Conservation (phyloP, 2,329 filamentous ascomycete species). For the Scleromitrula shiraiana region DNA sequence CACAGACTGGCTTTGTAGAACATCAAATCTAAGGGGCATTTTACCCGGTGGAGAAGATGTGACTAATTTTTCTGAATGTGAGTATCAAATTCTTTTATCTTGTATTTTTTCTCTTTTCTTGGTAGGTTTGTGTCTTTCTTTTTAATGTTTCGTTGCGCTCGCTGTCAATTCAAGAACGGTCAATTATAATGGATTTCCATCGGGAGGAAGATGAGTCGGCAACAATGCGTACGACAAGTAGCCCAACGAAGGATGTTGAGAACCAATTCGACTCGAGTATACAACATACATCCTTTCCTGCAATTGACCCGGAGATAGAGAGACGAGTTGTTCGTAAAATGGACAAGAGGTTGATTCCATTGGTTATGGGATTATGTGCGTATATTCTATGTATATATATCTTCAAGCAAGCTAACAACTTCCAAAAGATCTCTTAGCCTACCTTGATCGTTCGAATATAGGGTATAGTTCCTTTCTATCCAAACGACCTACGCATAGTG, state of each 20-base stretch:
- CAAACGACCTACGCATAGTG: no score
- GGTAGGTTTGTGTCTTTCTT: not conserved
- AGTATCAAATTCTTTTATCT: no score
- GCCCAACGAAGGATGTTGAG: not conserved
- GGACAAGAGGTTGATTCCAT: slow-evolving; percentile 47
- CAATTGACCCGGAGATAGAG: slow-evolving; percentile 31
- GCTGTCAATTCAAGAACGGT: not conserved
- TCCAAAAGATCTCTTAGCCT: slow-evolving; percentile 40
- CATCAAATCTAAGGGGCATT: no score
- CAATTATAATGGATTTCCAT: not conserved
- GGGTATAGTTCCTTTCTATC: no score
- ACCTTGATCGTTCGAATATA: slow-evolving; percentile 43
- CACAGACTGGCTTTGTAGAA: no score
- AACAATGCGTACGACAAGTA: not conserved
- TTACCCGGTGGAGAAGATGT: no score
- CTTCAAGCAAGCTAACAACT: no score
- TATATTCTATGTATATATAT: no score
- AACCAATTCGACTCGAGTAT: not conserved
- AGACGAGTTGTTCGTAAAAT: slow-evolving; percentile 47
- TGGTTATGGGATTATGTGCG: slow-evolving; percentile 17
- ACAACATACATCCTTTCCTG: not conserved
- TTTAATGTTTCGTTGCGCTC: not conserved
- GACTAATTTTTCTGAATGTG: no score
- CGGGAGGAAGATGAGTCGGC: not conserved
- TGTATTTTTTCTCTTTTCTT: not conserved